Evolutionary conservation across 202 grass and related monocot species (phyloP).

Genomic region (Bolboschoenoplectus hybrid): DNA sequence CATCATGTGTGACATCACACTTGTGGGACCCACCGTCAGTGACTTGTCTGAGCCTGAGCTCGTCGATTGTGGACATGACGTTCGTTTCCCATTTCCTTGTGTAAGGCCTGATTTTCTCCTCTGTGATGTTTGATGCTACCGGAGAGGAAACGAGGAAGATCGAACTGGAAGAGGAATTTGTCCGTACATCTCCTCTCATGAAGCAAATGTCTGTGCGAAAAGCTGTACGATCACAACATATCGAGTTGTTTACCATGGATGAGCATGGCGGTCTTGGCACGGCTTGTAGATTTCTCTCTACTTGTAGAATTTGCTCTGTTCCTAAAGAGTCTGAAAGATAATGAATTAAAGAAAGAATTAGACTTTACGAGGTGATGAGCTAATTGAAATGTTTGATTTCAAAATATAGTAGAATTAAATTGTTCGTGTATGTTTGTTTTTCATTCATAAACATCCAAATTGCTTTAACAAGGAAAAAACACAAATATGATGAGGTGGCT

Average conservation of each 20-base stretch:
- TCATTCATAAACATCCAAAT: constrained; percentile 8
- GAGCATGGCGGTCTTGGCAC: constrained; percentile 24
- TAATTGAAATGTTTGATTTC: not conserved
- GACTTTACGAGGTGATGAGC: not conserved
- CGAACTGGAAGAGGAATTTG: constrained; percentile 44
- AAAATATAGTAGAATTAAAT: not conserved
- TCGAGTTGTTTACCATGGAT: constrained; percentile 38
- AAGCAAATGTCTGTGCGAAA: constrained; percentile 68
- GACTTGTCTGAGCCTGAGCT: constrained; percentile 54
- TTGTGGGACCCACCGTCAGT: not conserved
- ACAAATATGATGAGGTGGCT: not conserved
- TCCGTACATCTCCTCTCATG: constrained; percentile 67
- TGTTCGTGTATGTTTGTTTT: not conserved
- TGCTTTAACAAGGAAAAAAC: not conserved
- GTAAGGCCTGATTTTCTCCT: constrained; percentile 84
- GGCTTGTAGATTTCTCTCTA: constrained; percentile 23
- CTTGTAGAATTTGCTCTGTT: constrained; percentile 37
- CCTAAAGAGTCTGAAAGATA: constrained; percentile 35
- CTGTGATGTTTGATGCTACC: constrained; percentile 19
- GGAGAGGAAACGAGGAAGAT: constrained; percentile 50
- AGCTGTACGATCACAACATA: constrained; percentile 66
- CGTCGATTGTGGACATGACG: constrained; percentile 83
- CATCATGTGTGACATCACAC: constrained; percentile 56
- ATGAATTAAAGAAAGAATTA: not conserved
- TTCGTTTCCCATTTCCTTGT: constrained; percentile 88